Evolutionary conservation across 2,329 filamentous ascomycete species (phyloP), one percentile per base, ranked within the genome.

Genomic region (Paraconiothyrium sp.): DNA sequence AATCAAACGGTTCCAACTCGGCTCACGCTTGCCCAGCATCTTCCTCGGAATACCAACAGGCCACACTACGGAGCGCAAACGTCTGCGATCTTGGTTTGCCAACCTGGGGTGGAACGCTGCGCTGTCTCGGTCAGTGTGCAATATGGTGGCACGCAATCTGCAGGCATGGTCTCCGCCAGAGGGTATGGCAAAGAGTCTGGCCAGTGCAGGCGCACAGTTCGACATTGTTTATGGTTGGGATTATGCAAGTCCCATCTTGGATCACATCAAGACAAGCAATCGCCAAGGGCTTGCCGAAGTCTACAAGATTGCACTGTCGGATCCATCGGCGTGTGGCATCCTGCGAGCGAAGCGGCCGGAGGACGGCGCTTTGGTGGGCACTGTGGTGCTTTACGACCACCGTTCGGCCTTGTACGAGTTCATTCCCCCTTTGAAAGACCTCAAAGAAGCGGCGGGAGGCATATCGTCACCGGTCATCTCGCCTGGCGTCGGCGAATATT

Each of bases 51-150:
- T 97, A 10, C 93, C 94, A 0, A 88, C 85, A n/a, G 84, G 81
- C 5, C 88, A 92, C 48, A 81, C 82, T 2, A 80, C 84, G 4
- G 88, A 89, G 69, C 83, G 86, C 16, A 89, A 88, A 73, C 83
- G 84, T 52, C 76, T 89, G 24, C 84, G 88, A n/a, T 85, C 87
- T 49, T 98, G 94, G 94, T 97, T 97, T 76, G 88, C 90, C n/a
- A 92, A 90, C 66, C 86, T 93, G 50, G 94, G 94, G 14, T 97
- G 94, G 94, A 93, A 96, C 71, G 90, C 86, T 2, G 84, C 86
- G 0, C 81, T 88, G 4, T 88, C 88, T 1, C 84, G 86, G 11
- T 82, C 87, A 0, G 84, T 91, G 0, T 90, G 87, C 70, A 93
- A 90, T 74, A 89, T 96, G 84, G 81, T 89, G 2, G 90, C 95